A percentile compares a stretch with the other conserved stretches of the same genome.
Conservation (phyloP, 1,284 basidiomycete genomes). For the Leccinum fallax region DNA sequence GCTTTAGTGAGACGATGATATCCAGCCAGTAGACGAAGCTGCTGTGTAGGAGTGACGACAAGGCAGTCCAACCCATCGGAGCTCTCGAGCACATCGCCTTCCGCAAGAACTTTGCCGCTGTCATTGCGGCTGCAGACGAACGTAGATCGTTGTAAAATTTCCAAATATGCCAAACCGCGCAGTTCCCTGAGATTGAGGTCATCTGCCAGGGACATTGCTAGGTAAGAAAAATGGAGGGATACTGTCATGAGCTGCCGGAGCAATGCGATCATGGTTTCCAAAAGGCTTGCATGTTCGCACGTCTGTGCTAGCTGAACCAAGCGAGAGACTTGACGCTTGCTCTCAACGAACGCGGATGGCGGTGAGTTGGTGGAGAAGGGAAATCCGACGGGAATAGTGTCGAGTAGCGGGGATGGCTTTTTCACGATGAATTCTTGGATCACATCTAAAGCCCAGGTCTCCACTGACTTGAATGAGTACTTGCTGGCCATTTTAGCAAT, state of each 20-base stretch:
- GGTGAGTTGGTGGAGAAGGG: constrained; percentile 33
- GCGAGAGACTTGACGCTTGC: constrained; percentile 52
- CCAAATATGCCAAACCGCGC: constrained; percentile 65
- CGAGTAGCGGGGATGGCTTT: constrained; percentile 57
- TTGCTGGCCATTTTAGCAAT: constrained; percentile 65
- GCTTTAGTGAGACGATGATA: constrained; percentile 62
- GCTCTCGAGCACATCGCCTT: constrained; percentile 34
- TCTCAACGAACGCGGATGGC: constrained; percentile 33
- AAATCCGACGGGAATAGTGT: constrained; percentile 39
- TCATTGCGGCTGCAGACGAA: constrained; percentile 41
- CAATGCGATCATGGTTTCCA: constrained; percentile 57
- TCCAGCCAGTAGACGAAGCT: constrained; percentile 62
- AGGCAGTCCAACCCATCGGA: constrained; percentile 44
- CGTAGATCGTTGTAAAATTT: constrained; percentile 62
- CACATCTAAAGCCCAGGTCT: constrained; percentile 67
- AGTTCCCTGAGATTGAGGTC: constrained; percentile 59
- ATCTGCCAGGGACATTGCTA: constrained; percentile 69
- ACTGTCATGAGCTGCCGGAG: constrained; percentile 58
- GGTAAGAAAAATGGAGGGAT: constrained; percentile 62
- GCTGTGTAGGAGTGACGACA: constrained; percentile 55
- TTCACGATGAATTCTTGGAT: constrained; percentile 63
- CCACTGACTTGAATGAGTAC: constrained; percentile 68
- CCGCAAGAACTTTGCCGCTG: constrained; percentile 18
- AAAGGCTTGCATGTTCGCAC: constrained; percentile 58
- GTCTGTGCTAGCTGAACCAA: constrained; percentile 65